phyloP scores from a whole-genome alignment of 768 basidiomycete species.

The Candolleomyces aberdarensis region DNA sequence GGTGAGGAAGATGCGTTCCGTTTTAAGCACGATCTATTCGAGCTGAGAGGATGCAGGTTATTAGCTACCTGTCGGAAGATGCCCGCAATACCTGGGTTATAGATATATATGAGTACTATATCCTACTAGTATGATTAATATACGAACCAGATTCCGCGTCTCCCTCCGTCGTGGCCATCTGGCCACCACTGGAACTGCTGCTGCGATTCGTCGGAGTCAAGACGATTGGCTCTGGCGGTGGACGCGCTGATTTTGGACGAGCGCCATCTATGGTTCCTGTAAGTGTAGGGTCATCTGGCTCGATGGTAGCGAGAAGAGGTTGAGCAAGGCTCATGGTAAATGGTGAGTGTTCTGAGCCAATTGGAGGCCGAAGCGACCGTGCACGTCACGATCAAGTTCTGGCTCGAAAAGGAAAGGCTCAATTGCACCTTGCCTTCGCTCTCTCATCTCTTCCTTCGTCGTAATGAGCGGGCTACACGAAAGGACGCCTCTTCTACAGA shows the following conservation, averaged over 20 bases:
- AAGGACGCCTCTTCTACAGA: not conserved
- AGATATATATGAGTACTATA: not conserved
- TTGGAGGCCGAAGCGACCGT: not conserved
- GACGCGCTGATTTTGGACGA: slow-evolving; percentile 19
- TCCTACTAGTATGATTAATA: not conserved
- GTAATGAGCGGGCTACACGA: not conserved
- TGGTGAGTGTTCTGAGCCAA: not conserved
- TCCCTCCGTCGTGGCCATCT: slow-evolving; percentile 51
- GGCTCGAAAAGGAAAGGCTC: not conserved
- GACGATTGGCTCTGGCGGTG: slow-evolving; percentile 43
- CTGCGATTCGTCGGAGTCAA: slow-evolving; percentile 52
- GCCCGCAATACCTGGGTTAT: slow-evolving; percentile 56
- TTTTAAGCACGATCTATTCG: not conserved
- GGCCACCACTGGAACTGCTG: slow-evolving; percentile 18
- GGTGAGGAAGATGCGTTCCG: slow-evolving; percentile 4
- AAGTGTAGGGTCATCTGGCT: slow-evolving; percentile 69
- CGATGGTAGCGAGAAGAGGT: slow-evolving; percentile 78
- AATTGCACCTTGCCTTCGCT: not conserved
- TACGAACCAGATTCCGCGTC: slow-evolving; percentile 77
- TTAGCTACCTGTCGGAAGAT: slow-evolving; percentile 69
- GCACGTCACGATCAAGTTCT: not conserved
- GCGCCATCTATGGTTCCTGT: slow-evolving; percentile 30
- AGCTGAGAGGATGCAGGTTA: slow-evolving; percentile 1
- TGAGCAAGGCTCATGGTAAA: slow-evolving; percentile 55
- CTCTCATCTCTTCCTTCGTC: not conserved